phyloP scores from a whole-genome alignment of 1,284 basidiomycete genomes.

The Ganoderma multipileum region DNA sequence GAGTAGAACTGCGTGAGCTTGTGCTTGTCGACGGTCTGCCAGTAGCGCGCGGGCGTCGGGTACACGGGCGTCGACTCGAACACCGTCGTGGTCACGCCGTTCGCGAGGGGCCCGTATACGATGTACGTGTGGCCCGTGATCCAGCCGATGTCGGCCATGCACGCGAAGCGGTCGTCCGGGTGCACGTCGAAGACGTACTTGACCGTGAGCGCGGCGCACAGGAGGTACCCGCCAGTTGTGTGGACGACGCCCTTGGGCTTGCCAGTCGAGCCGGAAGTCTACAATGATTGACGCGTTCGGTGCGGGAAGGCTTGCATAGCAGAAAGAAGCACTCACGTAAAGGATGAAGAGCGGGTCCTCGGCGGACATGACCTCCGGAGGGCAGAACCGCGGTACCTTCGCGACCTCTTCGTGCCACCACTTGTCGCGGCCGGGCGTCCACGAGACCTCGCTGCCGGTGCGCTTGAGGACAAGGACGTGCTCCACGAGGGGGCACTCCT shows the following conservation, averaged over 20 bases:
- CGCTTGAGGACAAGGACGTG: constrained; percentile 92
- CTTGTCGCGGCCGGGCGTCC: constrained; percentile 86
- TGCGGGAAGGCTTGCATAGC: neutral
- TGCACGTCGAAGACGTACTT: constrained; percentile 99
- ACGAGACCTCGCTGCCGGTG: constrained; percentile 87
- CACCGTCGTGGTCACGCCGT: constrained; percentile 92
- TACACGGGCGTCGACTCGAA: constrained; percentile 99
- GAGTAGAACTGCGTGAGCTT: constrained; percentile 96
- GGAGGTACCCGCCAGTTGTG: constrained; percentile 92
- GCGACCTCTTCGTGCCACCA: constrained; percentile 97
- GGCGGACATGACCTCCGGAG: constrained; percentile 85
- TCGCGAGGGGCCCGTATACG: constrained; percentile 93
- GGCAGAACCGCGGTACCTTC: constrained; percentile 90
- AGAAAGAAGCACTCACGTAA: constrained; percentile 69
- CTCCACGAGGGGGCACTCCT: constrained; percentile 86
- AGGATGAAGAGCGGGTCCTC: constrained; percentile 99
- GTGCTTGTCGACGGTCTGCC: constrained; percentile 95
- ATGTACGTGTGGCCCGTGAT: constrained; percentile 99
- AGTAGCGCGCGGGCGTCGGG: constrained; percentile 95
- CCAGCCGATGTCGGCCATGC: constrained; percentile 99
- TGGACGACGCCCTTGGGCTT: constrained; percentile 98
- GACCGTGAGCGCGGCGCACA: constrained; percentile 89
- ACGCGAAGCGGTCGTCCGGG: constrained; percentile 90
- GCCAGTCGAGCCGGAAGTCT: constrained; percentile 95
- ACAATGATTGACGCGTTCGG: constrained; percentile 15